Conservation (phyloP, 1,284 basidiomycete genomes). For the Ustilago loliicola region DNA sequence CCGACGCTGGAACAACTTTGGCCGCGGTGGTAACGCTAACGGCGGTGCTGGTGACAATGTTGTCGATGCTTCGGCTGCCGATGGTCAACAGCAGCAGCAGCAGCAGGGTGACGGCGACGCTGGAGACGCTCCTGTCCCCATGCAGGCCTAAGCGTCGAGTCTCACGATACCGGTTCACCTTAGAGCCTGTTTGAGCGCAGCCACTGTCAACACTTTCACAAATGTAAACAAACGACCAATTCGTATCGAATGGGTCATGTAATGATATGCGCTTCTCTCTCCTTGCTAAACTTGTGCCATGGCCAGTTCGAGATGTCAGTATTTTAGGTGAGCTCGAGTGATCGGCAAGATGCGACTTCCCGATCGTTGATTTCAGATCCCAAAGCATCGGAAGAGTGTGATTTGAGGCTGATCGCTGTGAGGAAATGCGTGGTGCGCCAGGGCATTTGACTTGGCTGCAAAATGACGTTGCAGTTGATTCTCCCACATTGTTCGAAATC, state of each 20-base stretch:
- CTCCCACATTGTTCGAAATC: conserved; percentile 3
- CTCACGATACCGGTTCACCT: background rate
- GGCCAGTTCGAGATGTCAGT: background rate
- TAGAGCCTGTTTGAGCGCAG: too few species aligned
- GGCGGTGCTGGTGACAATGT: conserved; percentile 26
- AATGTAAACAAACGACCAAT: background rate
- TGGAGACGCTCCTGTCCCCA: conserved; percentile 27
- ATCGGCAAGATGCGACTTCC: background rate
- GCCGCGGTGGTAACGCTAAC: conserved; percentile 24
- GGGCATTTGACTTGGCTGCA: background rate
- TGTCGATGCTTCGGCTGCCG: conserved; percentile 23
- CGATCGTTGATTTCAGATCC: background rate
- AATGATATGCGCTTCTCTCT: conserved; percentile 7
- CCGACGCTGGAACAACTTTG: conserved; percentile 58
- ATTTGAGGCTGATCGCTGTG: background rate
- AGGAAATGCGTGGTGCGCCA: background rate
- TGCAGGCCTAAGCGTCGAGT: conserved; percentile 20
- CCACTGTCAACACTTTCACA: background rate
- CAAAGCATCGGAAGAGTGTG: background rate
- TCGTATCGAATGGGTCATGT: background rate
- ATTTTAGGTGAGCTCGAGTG: background rate
- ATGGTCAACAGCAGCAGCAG: conserved; percentile 13
- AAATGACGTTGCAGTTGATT: conserved; percentile 4
- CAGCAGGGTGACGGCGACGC: conserved; percentile 8
- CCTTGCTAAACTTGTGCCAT: background rate